Evolutionary conservation across 495 filamentous ascomycete genomes (phyloP), one percentile per base, ranked within the genome.

Genomic region (Lasiosphaeris hirsuta): DNA sequence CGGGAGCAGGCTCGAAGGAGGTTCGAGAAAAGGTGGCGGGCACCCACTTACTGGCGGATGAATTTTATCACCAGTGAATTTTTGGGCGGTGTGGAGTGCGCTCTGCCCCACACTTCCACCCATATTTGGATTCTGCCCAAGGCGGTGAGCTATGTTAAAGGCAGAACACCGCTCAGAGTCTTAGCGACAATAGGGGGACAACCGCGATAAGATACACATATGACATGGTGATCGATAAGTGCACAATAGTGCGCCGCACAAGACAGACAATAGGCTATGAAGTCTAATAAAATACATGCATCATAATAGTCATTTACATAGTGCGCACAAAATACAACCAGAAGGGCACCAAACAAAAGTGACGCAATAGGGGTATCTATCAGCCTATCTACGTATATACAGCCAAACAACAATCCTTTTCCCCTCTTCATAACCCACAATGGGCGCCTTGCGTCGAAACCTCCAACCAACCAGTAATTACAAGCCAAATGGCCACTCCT

Each of bases 31-130:
- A 51, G 47, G 63, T 67, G 64, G 59, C 50, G 59, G 63, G 63
- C 54, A 23, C 42, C 42, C 13, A 11, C 42, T 13, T 37, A 37
- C 33, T 44, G 47, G 48, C 51, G 56, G 53, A 62, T 68, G 65
- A 70, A 63, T 70, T 70, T 70, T 70, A 64, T 68, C 67, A 59
- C 63, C 63, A 53, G 57, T 47, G 63, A 66, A 66, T 62, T 68
- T 69, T 68, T 62, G 66, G 67, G 54, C 40, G 49, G 47, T 66
- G 68, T 70, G 68, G 68, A 64, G 68, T 54, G 34, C 35, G n/a
- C 23, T 15, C n/a, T 43, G 38, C 46, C 35, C 54, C 51, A 57
- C 65, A 59, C 57, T 44, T 53, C 51, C 35, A n/a, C 33, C 45
- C 38, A 30, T 5, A 30, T 30, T 30, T 50, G 19, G n/a, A 50